Conservation (phyloP, 2,329 filamentous ascomycete species). For the Penicillium sp. region DNA sequence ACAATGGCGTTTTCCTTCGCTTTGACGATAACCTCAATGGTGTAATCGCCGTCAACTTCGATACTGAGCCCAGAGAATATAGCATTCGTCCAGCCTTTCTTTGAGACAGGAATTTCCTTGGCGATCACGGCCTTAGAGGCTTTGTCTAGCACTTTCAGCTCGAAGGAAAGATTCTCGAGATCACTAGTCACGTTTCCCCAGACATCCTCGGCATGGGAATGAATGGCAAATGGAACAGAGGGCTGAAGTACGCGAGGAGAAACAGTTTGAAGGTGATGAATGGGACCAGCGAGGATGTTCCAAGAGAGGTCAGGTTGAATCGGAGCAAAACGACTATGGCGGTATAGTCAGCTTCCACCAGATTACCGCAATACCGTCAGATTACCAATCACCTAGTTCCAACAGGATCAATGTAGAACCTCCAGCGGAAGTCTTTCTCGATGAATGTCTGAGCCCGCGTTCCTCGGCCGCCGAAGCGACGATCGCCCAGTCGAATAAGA, state of each 20-base stretch:
- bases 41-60: slow-evolving; percentile 4
- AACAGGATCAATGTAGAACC: slow-evolving; percentile 13
- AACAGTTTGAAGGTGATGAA: slow-evolving; percentile 1
- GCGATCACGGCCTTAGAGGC: not conserved
- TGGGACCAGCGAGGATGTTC: slow-evolving; percentile 5
- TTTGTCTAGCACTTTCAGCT: not conserved
- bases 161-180: not conserved
- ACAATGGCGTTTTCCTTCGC: not conserved
- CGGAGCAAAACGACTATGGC: slow-evolving; percentile 10
- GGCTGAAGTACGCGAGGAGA: slow-evolving; percentile 3
- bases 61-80: slow-evolving; percentile 4
- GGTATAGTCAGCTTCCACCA: no score
- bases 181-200: slow-evolving; percentile 12
- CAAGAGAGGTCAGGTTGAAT: slow-evolving; percentile 10
- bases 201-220: slow-evolving; percentile 8
- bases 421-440: slow-evolving; percentile 11
- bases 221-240: slow-evolving; percentile 5
- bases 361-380: not conserved
- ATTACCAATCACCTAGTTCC: slow-evolving; percentile 11
- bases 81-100: slow-evolving; percentile 9
- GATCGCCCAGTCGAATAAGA: slow-evolving; percentile 11
- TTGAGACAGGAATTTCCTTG: not conserved
- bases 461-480: slow-evolving; percentile 7
- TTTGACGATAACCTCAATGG: not conserved
- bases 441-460: slow-evolving; percentile 10